phyloP scores from a whole-genome alignment of 768 basidiomycete species.

The Mycena amicta region DNA sequence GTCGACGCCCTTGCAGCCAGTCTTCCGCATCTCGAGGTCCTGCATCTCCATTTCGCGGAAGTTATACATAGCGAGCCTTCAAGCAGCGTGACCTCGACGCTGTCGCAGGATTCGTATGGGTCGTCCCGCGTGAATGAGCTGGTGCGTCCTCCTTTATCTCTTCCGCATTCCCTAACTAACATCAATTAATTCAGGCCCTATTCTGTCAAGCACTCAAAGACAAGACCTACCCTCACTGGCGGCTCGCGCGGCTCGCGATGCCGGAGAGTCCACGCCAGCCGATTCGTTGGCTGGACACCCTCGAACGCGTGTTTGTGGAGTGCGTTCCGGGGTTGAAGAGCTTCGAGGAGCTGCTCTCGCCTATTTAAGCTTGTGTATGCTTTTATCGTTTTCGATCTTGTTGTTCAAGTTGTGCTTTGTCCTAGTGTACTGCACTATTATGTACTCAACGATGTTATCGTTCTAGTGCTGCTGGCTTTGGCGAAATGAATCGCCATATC shows the following conservation, averaged over 20 bases:
- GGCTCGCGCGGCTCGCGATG: conserved; percentile 14
- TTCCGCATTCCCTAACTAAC: neutral
- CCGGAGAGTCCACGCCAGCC: conserved; percentile 15
- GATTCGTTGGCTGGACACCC: conserved; percentile 9
- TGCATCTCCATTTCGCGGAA: conserved; percentile 30
- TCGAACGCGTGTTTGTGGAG: conserved; percentile 14
- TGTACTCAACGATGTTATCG: too few species aligned
- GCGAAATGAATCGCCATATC: too few species aligned
- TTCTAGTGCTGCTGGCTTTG: too few species aligned
- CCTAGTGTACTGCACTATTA: neutral
- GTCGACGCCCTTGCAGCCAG: conserved; percentile 26
- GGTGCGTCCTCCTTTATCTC: neutral
- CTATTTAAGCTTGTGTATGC: neutral
- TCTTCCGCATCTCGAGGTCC: conserved; percentile 25
- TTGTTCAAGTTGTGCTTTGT: neutral
- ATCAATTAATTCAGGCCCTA: conserved; percentile 1
- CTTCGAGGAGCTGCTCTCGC: conserved; percentile 14
- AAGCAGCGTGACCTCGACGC: conserved; percentile 8
- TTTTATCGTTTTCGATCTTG: neutral
- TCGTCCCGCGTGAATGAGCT: conserved; percentile 9
- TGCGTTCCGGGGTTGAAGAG: conserved; percentile 15
- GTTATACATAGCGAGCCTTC: conserved; percentile 19
- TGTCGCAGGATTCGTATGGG: conserved; percentile 9
- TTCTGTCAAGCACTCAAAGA: conserved; percentile 8
- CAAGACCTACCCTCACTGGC: conserved; percentile 7